Conservation (phyloP, 495 filamentous ascomycete genomes). For the Amphirosellinia nigrospora region DNA sequence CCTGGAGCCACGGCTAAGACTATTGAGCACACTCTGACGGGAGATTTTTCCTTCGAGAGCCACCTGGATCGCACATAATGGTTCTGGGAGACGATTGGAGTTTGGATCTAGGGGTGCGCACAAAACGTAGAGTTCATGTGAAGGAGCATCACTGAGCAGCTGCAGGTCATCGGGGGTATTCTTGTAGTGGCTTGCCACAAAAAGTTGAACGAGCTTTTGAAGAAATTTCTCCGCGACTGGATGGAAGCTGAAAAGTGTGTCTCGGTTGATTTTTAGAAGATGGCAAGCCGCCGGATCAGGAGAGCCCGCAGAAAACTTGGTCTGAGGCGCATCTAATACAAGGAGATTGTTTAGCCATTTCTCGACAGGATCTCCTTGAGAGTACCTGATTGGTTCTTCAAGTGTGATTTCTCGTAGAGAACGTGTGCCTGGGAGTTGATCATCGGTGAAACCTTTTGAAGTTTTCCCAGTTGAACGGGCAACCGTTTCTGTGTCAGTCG, state of each 20-base stretch:
- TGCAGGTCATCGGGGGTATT: slow-evolving; percentile 98
- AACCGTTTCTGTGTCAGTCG: slow-evolving; percentile 64
- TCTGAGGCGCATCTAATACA: slow-evolving; percentile 88
- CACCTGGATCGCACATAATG: slow-evolving; percentile 92
- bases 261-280: slow-evolving; percentile 90
- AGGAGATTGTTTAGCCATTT: slow-evolving; percentile 95
- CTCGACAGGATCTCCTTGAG: slow-evolving; percentile 87
- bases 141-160: slow-evolving; percentile 96
- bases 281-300: slow-evolving; percentile 91
- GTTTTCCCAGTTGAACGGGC: slow-evolving; percentile 75
- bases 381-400: slow-evolving; percentile 92
- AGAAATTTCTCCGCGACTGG: slow-evolving; percentile 96
- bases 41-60: slow-evolving; percentile 95
- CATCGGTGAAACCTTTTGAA: slow-evolving; percentile 63
- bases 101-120: slow-evolving; percentile 85
- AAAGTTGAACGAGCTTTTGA: slow-evolving; percentile 97
- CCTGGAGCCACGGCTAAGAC: slow-evolving; percentile 84
- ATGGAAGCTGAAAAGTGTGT: slow-evolving; percentile 98
- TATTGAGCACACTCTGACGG: slow-evolving; percentile 86
- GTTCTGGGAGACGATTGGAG: slow-evolving; percentile 82
- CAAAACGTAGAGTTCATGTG: slow-evolving; percentile 95
- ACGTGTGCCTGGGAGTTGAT: slow-evolving; percentile 67
- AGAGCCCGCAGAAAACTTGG: slow-evolving; percentile 70
- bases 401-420: slow-evolving; percentile 93
- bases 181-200: slow-evolving; percentile 98